phyloP scores from a whole-genome alignment of 2,329 filamentous ascomycete species.

The Cryoendolithus antarcticus region DNA sequence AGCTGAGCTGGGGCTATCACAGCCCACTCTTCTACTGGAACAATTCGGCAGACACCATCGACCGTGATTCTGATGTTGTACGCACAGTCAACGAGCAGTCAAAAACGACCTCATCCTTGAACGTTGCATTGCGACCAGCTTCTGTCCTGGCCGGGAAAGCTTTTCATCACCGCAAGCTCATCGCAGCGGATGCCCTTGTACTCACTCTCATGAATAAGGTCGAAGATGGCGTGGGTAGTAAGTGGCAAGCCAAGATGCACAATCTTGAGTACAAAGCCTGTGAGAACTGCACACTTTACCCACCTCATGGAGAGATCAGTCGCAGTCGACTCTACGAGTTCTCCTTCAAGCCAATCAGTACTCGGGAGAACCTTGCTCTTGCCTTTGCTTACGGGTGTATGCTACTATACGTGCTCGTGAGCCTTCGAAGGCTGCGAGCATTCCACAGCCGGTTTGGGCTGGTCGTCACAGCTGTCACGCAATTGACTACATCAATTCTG shows the following conservation, averaged over 20 bases:
- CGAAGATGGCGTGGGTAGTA: constrained; percentile 49
- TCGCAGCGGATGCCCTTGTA: constrained; percentile 65
- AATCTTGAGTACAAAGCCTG: constrained; percentile 38
- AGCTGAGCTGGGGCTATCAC: constrained; percentile 59
- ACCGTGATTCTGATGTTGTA: constrained; percentile 50
- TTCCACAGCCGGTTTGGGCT: constrained; percentile 66
- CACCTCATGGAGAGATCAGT: constrained; percentile 41
- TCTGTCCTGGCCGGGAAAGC: constrained; percentile 74
- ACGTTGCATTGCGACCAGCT: constrained; percentile 62
- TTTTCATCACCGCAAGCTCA: constrained; percentile 54
- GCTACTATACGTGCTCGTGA: constrained; percentile 52
- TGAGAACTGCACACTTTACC: constrained; percentile 54
- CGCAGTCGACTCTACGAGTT: constrained; percentile 62
- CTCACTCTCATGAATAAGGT: constrained; percentile 61
- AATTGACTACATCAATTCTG: constrained; percentile 56
- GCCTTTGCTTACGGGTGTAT: constrained; percentile 53
- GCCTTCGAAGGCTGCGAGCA: constrained; percentile 56
- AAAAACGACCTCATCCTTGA: constrained; percentile 52
- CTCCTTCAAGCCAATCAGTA: constrained; percentile 61
- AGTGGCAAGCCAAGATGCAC: constrained; percentile 52
- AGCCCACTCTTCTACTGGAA: constrained; percentile 76
- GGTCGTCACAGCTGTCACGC: constrained; percentile 55
- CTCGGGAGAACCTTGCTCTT: constrained; percentile 51
- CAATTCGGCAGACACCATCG: constrained; percentile 48
- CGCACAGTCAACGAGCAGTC: constrained; percentile 56